phyloP scores from a whole-genome alignment of 2,329 filamentous ascomycete species.

The Davidsoniella eucalypti region DNA sequence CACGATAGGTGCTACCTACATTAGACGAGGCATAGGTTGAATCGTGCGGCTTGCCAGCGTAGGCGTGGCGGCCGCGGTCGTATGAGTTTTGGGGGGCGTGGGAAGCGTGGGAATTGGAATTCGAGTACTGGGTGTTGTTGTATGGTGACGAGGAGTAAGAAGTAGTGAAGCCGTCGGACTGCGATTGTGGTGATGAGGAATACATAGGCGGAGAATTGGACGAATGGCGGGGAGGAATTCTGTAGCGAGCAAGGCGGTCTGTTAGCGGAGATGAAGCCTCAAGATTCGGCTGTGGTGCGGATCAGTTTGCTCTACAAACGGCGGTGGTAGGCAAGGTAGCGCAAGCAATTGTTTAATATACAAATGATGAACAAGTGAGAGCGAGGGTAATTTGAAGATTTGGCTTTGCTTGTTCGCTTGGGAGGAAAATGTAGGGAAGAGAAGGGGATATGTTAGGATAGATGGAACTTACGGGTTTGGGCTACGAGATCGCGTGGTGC shows the following conservation, averaged over 20 bases:
- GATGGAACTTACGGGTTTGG: constrained; percentile 10
- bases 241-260: background rate
- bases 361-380: too few species aligned
- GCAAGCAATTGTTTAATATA: background rate
- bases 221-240: constrained; percentile 3
- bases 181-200: constrained; percentile 9
- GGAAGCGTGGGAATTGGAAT: background rate
- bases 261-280: too few species aligned
- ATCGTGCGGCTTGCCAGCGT: background rate
- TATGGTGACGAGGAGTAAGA: constrained; percentile 1
- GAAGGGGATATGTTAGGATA: background rate
- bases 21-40: background rate
- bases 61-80: background rate
- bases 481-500: constrained; percentile 6
- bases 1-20: background rate
- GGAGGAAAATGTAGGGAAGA: background rate
- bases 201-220: constrained; percentile 10
- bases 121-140: background rate
- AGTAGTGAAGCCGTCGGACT: constrained; percentile 5
- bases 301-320: background rate
- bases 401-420: too few species aligned
- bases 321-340: background rate
- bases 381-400: too few species aligned
- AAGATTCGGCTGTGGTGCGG: too few species aligned
- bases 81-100: background rate